phyloP scores from a whole-genome alignment of 768 basidiomycete genomes.

The Mycena indigotica region DNA sequence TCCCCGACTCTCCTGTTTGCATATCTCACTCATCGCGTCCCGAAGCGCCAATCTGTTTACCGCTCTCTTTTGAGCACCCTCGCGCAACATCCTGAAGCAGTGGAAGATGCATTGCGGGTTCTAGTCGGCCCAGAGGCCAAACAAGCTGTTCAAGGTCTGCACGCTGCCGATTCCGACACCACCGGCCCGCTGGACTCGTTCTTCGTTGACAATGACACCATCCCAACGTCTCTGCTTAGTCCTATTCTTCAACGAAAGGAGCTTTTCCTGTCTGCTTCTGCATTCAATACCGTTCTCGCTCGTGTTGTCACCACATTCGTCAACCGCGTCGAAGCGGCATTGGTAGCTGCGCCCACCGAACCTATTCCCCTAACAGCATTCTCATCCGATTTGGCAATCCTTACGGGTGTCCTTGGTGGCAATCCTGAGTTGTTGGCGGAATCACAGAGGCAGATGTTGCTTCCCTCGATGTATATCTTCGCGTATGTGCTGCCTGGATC shows the following conservation, averaged over 20 bases:
- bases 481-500: constrained; percentile 49
- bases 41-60: constrained; percentile 44
- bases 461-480: constrained; percentile 51
- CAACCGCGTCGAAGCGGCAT: constrained; percentile 10
- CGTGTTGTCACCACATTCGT: constrained; percentile 12
- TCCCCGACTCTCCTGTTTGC: constrained; percentile 50
- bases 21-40: constrained; percentile 53
- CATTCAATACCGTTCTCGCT: constrained; percentile 1
- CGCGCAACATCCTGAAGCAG: constrained; percentile 35
- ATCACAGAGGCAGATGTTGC: constrained; percentile 24
- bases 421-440: constrained; percentile 25
- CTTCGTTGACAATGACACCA: neutral
- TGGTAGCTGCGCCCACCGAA: neutral
- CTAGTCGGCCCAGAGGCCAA: constrained; percentile 32
- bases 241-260: constrained; percentile 14
- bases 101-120: constrained; percentile 46
- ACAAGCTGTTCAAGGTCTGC: constrained; percentile 1
- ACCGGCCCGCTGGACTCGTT: constrained; percentile 18
- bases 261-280: constrained; percentile 12
- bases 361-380: constrained; percentile 6
- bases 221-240: constrained; percentile 2
- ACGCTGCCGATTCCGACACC: neutral
- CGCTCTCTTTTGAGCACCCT: constrained; percentile 47
- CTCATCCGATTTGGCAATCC: constrained; percentile 26
- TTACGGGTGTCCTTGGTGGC: constrained; percentile 40